A percentile compares a stretch with the other conserved stretches of the same genome.
phyloP scores from a whole-genome alignment of 2,329 filamentous ascomycete species.

The Orbilia quercus region DNA sequence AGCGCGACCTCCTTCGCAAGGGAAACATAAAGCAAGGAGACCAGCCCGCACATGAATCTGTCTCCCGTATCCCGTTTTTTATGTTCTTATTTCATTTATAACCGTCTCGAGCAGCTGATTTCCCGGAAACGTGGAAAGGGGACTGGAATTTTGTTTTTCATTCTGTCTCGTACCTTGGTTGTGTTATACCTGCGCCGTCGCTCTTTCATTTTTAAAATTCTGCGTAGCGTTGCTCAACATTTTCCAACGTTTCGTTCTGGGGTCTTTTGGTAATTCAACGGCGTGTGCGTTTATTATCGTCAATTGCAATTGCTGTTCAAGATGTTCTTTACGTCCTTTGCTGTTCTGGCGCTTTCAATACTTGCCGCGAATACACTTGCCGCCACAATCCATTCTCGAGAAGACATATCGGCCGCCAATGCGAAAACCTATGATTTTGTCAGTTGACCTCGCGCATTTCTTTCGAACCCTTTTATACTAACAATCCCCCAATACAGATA shows the following conservation, averaged over 20 bases:
- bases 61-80: slow-evolving; percentile 24
- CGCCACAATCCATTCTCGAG: slow-evolving; percentile 33
- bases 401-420: slow-evolving; percentile 14
- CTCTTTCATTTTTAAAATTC: slow-evolving; percentile 5
- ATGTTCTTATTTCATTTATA: too few species aligned
- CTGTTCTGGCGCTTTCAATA: slow-evolving; percentile 36
- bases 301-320: background rate
- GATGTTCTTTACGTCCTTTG: slow-evolving; percentile 42
- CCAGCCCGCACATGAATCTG: slow-evolving; percentile 25
- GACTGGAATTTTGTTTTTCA: slow-evolving; percentile 21
- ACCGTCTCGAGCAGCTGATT: slow-evolving; percentile 36
- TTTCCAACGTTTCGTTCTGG: background rate
- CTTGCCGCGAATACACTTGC: slow-evolving; percentile 30
- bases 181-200: slow-evolving; percentile 1
- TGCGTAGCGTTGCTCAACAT: background rate
- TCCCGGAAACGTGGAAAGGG: slow-evolving; percentile 45
- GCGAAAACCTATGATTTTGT: slow-evolving; percentile 46
- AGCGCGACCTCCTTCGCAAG: slow-evolving; percentile 16
- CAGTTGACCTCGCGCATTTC: slow-evolving; percentile 8
- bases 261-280: background rate
- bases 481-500: slow-evolving; percentile 20
- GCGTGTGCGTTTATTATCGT: too few species aligned
- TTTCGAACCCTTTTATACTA: background rate
- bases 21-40: slow-evolving; percentile 51
- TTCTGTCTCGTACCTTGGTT: slow-evolving; percentile 7